Conservation (phyloP, 441 rosid genomes). For the Populus trichocarpa region DNA sequence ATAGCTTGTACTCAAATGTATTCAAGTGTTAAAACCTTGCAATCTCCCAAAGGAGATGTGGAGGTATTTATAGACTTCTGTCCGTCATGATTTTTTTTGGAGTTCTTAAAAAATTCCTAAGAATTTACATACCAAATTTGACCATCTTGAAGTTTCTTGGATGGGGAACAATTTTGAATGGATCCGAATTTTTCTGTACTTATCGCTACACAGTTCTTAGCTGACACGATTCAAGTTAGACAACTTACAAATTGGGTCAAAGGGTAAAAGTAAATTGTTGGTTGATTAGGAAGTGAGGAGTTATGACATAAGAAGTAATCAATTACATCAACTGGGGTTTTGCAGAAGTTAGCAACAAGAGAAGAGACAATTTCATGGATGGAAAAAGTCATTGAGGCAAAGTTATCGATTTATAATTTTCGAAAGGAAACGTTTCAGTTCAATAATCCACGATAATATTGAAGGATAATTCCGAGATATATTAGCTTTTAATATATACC, state of each 20-base stretch:
- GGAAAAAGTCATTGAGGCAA: neutral
- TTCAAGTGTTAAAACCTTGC: neutral
- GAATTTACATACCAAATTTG: neutral
- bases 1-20: neutral
- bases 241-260: too few species aligned
- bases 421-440: neutral
- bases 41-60: neutral
- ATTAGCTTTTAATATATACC: too few species aligned
- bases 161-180: neutral
- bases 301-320: neutral
- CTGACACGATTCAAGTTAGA: neutral
- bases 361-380: neutral
- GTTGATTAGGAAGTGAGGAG: neutral
- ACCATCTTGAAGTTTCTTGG: neutral
- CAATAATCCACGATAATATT: too few species aligned
- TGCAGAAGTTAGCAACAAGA: neutral
- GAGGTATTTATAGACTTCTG: neutral
- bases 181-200: neutral
- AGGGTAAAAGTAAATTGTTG: neutral
- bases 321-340: neutral
- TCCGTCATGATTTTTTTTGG: neutral
- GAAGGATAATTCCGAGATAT: too few species aligned
- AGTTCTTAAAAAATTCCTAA: neutral
- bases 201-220: neutral
- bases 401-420: neutral